A percentile compares a stretch with the other conserved stretches of the same genome.
These are phyloP conservation scores for Aspergillus diversus DNA, from an alignment of 495 filamentous ascomycete species.

Conservation along the genomic window DNA sequence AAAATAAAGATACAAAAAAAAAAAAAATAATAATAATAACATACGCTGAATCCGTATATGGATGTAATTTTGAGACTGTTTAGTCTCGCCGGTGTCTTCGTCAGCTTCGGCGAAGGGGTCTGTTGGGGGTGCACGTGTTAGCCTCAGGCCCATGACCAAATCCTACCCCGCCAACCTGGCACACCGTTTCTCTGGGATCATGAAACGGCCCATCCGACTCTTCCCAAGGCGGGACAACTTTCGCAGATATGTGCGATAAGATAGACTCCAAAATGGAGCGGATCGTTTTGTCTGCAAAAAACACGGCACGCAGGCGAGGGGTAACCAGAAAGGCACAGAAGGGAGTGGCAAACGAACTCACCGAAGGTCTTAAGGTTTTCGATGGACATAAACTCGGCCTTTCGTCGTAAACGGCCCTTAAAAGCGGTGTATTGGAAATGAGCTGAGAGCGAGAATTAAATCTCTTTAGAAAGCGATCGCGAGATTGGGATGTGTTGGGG, in stretches of 20 bases:
- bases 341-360: conserved; percentile 56
- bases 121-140: conserved; percentile 49
- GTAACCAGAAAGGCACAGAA: conserved; percentile 19
- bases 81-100: conserved; percentile 93
- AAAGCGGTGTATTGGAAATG: conserved; percentile 43
- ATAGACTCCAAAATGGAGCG: too few species aligned
- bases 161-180: conserved; percentile 41
- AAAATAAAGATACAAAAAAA: conserved; percentile 14
- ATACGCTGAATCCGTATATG: conserved; percentile 99
- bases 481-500: conserved; percentile 15
- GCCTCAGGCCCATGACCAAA: conserved; percentile 36
- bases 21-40: conserved; percentile 39
- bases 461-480: conserved; percentile 40
- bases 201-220: neutral
- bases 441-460: conserved; percentile 40
- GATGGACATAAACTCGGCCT: conserved; percentile 97
- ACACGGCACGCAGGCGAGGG: neutral
- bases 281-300: neutral
- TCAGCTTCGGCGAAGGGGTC: conserved; percentile 99
- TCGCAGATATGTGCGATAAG: too few species aligned
- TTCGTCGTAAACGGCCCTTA: conserved; percentile 47
- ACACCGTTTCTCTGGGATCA: conserved; percentile 16
- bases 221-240: neutral
- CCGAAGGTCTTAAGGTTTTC: conserved; percentile 99
- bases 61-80: conserved; percentile 97